Percentiles rank a stretch among this genome's conserved stretches.
phyloP scores from a whole-genome alignment of 2,329 filamentous ascomycete species.

The Exophiala viscosa region DNA sequence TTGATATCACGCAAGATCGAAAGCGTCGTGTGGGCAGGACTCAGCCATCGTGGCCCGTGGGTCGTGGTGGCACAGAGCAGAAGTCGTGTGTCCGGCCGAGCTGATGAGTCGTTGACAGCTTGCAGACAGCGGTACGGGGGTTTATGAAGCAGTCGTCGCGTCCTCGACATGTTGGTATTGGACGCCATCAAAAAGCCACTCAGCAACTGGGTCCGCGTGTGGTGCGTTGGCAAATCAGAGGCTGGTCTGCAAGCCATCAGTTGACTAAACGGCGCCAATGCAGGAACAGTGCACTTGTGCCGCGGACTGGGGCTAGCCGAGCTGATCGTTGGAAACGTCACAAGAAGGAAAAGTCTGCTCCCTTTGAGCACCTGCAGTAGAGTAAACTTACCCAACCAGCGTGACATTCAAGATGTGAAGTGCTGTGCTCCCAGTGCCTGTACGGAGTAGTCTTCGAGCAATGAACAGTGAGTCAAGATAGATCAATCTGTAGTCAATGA shows the following conservation, averaged over 20 bases:
- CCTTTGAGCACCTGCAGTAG: no score
- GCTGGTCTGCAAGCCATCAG: neutral
- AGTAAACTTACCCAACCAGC: no score
- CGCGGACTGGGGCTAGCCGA: slow-evolving; percentile 4
- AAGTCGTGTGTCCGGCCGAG: neutral
- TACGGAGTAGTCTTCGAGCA: no score
- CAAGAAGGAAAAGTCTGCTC: neutral
- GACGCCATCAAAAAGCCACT: slow-evolving; percentile 2
- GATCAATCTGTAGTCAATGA: no score
- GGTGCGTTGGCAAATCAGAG: slow-evolving; percentile 9
- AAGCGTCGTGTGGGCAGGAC: no score
- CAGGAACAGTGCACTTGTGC: slow-evolving; percentile 14
- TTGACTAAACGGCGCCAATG: slow-evolving; percentile 6
- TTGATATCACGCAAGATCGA: no score
- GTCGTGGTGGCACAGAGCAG: no score
- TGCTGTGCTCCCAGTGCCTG: no score
- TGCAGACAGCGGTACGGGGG: neutral
- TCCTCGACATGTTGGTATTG: neutral
- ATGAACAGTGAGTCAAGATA: no score
- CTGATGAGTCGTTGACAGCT: slow-evolving; percentile 1
- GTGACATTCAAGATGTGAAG: no score
- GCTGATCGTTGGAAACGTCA: slow-evolving; percentile 7
- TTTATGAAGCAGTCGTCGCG: slow-evolving; percentile 12
- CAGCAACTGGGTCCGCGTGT: neutral
- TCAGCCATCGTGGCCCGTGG: no score